Evolutionary conservation across 169 alveolate genomes (phyloP), one percentile per base, ranked within the genome.

Genomic region (Eimeria zaria): DNA sequence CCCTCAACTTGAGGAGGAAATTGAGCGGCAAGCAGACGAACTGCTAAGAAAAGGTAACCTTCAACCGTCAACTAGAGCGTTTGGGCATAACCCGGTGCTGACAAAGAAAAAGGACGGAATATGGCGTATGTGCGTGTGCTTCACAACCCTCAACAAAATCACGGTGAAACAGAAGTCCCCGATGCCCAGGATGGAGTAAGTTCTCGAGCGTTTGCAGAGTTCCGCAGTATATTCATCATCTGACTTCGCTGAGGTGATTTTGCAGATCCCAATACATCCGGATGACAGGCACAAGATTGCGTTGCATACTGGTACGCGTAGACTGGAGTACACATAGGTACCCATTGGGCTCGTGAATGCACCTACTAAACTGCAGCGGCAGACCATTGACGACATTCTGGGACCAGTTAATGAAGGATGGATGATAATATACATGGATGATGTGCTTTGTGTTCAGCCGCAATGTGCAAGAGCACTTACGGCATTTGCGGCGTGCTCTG

Each of bases 31-130:
- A 8, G 80, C 48, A 14, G 80, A n/a, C 22, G 39, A 69, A 7
- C 22, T 36, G 5, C 80, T 69, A 36, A 69, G 12, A 69, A 69
- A 2, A 6, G 80, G 80, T 44, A 11, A 69, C 4, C 6, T 14
- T 11, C 80, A n/a, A 44, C 39, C 39, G 1, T 69, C 80, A 36
- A n/a, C 80, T 36, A 33, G 46, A 1, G 80, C 44, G 6, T 69
- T 69, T 69, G 44, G 80, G 80, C 80, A 69, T 20, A n/a, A 69
- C 27, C 80, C 22, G 80, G 80, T 24, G 80, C 46, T 69, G 80
- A 44, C 41, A 8, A n/a, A n/a, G 36, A n/a, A 69, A 69, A 69
- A 11, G 51, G 44, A 71, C 81, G 48, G 81, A 18, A 24, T 0
- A 46, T 71, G 44, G 81, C 20, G 81, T 8, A 6, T 71, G n/a